A percentile compares a stretch with the other conserved stretches of the same genome.
Conservation (phyloP, 1,284 basidiomycete genomes). For the Phellinidium pouzarii region DNA sequence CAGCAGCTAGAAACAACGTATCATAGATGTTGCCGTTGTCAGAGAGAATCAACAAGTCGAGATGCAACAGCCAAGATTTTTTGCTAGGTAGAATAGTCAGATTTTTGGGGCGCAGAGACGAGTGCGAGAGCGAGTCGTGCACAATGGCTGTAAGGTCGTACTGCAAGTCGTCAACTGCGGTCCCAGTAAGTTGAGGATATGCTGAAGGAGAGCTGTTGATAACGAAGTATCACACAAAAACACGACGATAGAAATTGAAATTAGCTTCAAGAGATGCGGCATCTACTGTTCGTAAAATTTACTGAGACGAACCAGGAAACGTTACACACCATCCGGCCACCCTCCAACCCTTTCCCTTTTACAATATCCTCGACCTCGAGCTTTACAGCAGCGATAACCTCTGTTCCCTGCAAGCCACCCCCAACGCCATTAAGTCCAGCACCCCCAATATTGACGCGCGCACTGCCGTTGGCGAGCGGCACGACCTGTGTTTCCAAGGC, state of each 20-base stretch:
- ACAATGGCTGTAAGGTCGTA: constrained; percentile 56
- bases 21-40: constrained; percentile 71
- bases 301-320: constrained; percentile 61
- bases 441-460: constrained; percentile 59
- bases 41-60: constrained; percentile 64
- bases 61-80: constrained; percentile 62
- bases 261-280: neutral
- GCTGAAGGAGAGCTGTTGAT: constrained; percentile 62
- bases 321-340: constrained; percentile 53
- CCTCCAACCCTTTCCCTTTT: constrained; percentile 41
- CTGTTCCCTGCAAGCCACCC: constrained; percentile 45
- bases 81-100: constrained; percentile 54
- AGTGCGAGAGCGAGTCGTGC: constrained; percentile 53
- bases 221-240: neutral
- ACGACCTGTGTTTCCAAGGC: constrained; percentile 69
- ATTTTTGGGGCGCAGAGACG: constrained; percentile 53
- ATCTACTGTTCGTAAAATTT: neutral
- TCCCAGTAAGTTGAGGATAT: constrained; percentile 57
- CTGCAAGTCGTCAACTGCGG: constrained; percentile 64
- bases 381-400: constrained; percentile 62
- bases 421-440: constrained; percentile 40
- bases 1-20: constrained; percentile 67
- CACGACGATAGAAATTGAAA: constrained; percentile 2
- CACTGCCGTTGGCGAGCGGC: constrained; percentile 74
- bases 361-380: constrained; percentile 59